Evolutionary conservation across 331 rosid species (phyloP).

Genomic region (Arachis monticola): DNA sequence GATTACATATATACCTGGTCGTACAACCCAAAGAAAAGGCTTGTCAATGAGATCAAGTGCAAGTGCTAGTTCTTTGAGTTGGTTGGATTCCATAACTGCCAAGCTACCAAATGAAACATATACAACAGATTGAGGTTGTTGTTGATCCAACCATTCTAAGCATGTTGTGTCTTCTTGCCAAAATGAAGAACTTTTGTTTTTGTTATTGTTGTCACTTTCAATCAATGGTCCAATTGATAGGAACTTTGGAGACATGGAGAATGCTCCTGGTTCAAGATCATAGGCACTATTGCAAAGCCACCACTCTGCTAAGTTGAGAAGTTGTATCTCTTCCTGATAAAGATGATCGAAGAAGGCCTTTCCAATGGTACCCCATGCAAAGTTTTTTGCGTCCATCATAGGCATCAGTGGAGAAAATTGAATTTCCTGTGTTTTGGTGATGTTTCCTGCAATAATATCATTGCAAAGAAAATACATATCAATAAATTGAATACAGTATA

Average conservation of each 20-base stretch:
- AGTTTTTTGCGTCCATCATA: constrained; percentile 12
- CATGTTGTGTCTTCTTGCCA: constrained; percentile 33
- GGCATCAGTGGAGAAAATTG: constrained; percentile 23
- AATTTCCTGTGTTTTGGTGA: constrained; percentile 15
- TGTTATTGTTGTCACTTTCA: background rate
- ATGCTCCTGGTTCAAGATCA: constrained; percentile 30
- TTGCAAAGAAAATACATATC: background rate
- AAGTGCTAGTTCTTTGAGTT: constrained; percentile 30
- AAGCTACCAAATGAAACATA: constrained; percentile 40
- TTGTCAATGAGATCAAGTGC: constrained; percentile 26
- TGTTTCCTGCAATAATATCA: constrained; percentile 18
- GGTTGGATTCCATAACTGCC: background rate
- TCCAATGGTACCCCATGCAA: constrained; percentile 6
- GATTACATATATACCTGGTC: background rate
- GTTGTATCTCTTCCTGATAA: constrained; percentile 8
- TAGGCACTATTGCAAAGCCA: constrained; percentile 30
- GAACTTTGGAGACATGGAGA: constrained; percentile 24
- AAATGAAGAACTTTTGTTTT: background rate
- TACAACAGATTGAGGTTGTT: constrained; percentile 21
- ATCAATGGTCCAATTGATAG: constrained; percentile 38
- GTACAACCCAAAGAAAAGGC: constrained; percentile 20
- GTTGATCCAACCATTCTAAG: constrained; percentile 35
- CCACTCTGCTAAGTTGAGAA: constrained; percentile 19
- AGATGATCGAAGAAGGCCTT: background rate
- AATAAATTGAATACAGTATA: background rate